Evolutionary conservation across 257 asterid genomes (phyloP).

Genomic region (Solanum chmielewskii): DNA sequence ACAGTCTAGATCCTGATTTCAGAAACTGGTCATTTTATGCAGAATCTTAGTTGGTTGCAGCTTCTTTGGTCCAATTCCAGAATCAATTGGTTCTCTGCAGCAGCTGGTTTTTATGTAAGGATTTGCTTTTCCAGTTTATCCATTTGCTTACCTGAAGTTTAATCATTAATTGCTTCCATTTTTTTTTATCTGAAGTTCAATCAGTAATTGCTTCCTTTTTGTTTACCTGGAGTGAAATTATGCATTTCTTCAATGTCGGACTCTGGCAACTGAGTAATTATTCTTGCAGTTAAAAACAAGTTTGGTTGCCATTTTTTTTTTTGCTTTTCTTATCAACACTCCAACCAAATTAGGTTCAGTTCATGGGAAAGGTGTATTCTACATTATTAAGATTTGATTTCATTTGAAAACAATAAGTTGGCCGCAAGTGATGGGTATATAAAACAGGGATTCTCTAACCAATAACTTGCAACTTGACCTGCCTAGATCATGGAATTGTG

Average conservation of each 20-base stretch:
- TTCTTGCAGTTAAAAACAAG: not conserved
- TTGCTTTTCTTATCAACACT: not conserved
- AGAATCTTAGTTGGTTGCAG: conserved; percentile 83
- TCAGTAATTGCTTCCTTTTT: not conserved
- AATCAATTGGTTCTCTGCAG: conserved; percentile 62
- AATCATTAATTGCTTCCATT: not conserved
- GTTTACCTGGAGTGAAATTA: not conserved
- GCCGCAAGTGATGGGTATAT: not conserved
- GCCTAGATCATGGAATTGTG: not conserved
- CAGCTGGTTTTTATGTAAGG: conserved; percentile 68
- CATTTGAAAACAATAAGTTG: not conserved
- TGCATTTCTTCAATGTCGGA: not conserved
- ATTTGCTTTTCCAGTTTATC: not conserved
- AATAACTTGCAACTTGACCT: not conserved
- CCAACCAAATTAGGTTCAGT: not conserved
- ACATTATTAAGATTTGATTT: not conserved
- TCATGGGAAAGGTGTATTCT: not conserved
- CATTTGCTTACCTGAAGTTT: not conserved
- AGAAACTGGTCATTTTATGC: conserved; percentile 6
- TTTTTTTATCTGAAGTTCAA: not conserved
- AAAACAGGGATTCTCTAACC: not conserved
- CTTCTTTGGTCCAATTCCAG: conserved; percentile 79
- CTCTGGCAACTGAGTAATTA: not conserved
- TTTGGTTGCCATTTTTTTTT: not conserved
- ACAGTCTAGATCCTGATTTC: not conserved